Conservation (phyloP, 768 basidiomycete genomes). For the Russula sp. region DNA sequence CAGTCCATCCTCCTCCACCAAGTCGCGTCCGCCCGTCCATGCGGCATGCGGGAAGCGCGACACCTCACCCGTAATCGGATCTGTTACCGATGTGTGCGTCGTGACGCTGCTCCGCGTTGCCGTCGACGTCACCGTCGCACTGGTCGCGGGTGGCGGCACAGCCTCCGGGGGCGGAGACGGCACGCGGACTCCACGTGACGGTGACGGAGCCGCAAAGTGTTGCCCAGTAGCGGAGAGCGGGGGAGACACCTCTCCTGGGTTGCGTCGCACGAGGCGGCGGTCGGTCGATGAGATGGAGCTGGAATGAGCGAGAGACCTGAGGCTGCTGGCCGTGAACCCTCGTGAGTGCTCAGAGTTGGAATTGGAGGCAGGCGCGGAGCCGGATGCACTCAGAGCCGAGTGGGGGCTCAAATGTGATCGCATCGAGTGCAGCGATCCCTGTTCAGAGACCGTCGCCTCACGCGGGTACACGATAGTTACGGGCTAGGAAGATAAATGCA, state of each 20-base stretch:
- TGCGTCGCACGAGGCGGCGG: conserved; percentile 28
- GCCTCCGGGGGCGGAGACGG: neutral
- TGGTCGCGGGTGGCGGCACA: neutral
- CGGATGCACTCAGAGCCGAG: conserved; percentile 39
- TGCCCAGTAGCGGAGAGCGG: conserved; percentile 31
- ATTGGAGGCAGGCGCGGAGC: conserved; percentile 46
- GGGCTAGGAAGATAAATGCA: conserved; percentile 27
- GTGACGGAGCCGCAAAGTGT: conserved; percentile 9
- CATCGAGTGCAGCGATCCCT: conserved; percentile 61
- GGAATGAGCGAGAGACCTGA: conserved; percentile 40
- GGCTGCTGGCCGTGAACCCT: conserved; percentile 33
- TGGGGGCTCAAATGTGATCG: conserved; percentile 49
- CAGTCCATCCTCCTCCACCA: neutral
- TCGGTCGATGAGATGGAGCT: conserved; percentile 52
- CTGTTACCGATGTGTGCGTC: conserved; percentile 30
- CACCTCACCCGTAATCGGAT: conserved; percentile 32
- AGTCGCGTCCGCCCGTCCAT: conserved; percentile 20
- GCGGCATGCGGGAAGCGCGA: conserved; percentile 27
- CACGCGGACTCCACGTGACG: conserved; percentile 2
- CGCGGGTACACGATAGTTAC: conserved; percentile 40
- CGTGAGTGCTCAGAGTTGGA: conserved; percentile 40
- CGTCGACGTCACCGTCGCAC: conserved; percentile 29
- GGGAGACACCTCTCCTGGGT: conserved; percentile 25
- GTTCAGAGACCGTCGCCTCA: conserved; percentile 47
- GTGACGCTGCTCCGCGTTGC: conserved; percentile 30